Percentiles rank a stretch among this genome's conserved stretches.
Evolutionary conservation across 1,284 basidiomycete species (phyloP).

Genomic region (Sparassis latifolia): DNA sequence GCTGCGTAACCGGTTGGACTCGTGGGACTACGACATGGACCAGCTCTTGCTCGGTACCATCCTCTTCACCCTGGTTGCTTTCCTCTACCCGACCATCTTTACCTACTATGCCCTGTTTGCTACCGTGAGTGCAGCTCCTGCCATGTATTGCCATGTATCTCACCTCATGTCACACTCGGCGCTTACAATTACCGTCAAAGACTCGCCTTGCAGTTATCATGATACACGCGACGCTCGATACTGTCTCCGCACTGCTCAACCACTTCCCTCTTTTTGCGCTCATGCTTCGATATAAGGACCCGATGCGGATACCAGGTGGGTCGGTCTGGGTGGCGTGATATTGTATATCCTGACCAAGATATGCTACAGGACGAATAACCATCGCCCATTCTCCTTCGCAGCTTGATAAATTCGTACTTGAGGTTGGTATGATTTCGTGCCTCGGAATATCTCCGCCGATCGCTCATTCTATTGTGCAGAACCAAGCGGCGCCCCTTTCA

Average conservation of each 20-base stretch:
- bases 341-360: neutral
- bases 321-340: neutral
- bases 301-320: slow-evolving; percentile 73
- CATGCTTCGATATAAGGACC: slow-evolving; percentile 83
- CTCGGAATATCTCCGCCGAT: neutral
- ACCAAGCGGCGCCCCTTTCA: slow-evolving; percentile 16
- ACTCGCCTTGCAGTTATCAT: slow-evolving; percentile 54
- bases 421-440: neutral
- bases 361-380: slow-evolving; percentile 3
- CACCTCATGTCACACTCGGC: too few species aligned
- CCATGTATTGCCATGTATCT: too few species aligned
- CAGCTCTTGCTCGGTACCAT: slow-evolving; percentile 93
- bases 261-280: slow-evolving; percentile 89
- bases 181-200: slow-evolving; percentile 29
- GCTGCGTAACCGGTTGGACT: slow-evolving; percentile 77
- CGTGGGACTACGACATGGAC: slow-evolving; percentile 89
- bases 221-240: slow-evolving; percentile 57
- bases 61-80: slow-evolving; percentile 87
- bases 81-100: slow-evolving; percentile 86
- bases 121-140: slow-evolving; percentile 33
- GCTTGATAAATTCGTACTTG: neutral
- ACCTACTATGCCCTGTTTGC: slow-evolving; percentile 85
- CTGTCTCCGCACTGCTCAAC: slow-evolving; percentile 72
- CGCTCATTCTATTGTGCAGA: slow-evolving; percentile 4
- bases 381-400: slow-evolving; percentile 1